Evolutionary conservation across 2,329 filamentous ascomycete genomes (phyloP).

Genomic region (Fusarium penzigii): DNA sequence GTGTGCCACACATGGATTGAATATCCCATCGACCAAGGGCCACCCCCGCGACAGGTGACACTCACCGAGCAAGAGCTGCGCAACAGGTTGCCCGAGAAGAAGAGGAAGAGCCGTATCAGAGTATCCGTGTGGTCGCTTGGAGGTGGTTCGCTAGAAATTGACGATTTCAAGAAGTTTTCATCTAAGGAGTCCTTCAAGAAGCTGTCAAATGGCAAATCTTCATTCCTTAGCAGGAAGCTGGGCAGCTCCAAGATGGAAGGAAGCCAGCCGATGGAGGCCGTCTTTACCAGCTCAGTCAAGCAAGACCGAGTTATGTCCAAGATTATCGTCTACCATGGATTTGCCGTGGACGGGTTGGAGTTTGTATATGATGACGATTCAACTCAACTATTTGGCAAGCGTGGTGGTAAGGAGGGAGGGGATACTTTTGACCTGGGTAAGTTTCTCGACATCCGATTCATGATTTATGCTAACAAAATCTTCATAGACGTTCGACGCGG

Average conservation of each 20-base stretch:
- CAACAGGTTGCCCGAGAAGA: conserved; percentile 68
- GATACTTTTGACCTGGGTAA: conserved; percentile 77
- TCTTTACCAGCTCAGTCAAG: conserved; percentile 69
- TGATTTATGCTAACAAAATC: conserved; percentile 16
- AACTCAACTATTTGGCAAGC: conserved; percentile 83
- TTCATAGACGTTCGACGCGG: conserved; percentile 78
- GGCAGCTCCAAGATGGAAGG: conserved; percentile 73
- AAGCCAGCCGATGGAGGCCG: conserved; percentile 68
- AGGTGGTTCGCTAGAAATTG: conserved; percentile 71
- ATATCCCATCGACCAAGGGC: conserved; percentile 64
- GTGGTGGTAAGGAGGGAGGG: conserved; percentile 67
- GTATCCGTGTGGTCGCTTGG: conserved; percentile 76
- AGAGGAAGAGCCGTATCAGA: conserved; percentile 69
- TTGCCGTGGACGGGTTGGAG: conserved; percentile 80
- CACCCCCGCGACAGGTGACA: conserved; percentile 69
- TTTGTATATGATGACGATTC: conserved; percentile 90
- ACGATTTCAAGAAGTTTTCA: conserved; percentile 71
- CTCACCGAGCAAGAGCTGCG: conserved; percentile 77
- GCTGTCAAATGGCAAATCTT: conserved; percentile 68
- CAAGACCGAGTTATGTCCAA: conserved; percentile 73
- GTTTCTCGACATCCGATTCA: conserved; percentile 27
- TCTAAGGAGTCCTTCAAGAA: conserved; percentile 75
- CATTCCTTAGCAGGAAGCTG: conserved; percentile 74
- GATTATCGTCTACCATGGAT: conserved; percentile 75
- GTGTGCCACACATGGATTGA: conserved; percentile 82